Evolutionary conservation across 768 basidiomycete genomes (phyloP).

Genomic region (Phanerochaete sordida): DNA sequence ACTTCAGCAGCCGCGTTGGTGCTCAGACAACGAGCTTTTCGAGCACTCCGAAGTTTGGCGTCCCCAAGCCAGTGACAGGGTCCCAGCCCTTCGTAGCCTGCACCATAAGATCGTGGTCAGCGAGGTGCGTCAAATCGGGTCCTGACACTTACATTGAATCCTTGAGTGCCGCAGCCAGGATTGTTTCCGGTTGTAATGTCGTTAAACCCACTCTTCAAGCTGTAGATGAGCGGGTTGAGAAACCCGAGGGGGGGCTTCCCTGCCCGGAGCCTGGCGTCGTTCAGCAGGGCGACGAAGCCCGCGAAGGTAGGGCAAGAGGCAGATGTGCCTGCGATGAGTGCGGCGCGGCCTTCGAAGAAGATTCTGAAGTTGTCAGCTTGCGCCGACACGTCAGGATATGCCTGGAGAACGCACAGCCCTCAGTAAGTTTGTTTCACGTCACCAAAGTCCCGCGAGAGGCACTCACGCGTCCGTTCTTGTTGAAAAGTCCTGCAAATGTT

Average conservation of each 20-base stretch:
- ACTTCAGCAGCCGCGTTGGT: too few relatives aligned
- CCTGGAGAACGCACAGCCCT: constrained; percentile 29
- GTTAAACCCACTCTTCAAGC: constrained; percentile 26
- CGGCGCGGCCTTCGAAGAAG: constrained; percentile 35
- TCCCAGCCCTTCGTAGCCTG: constrained; percentile 34
- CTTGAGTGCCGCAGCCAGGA: constrained; percentile 35
- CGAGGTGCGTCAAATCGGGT: neutral
- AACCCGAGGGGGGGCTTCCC: constrained; percentile 32
- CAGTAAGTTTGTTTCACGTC: neutral
- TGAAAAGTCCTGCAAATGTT: constrained; percentile 57
- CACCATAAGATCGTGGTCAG: neutral
- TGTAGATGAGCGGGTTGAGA: constrained; percentile 35
- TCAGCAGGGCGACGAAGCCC: constrained; percentile 56
- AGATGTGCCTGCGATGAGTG: constrained; percentile 59
- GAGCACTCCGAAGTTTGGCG: constrained; percentile 30
- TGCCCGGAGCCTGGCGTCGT: constrained; percentile 29
- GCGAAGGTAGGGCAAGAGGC: constrained; percentile 64
- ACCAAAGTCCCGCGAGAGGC: neutral
- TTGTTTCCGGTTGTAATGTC: constrained; percentile 35
- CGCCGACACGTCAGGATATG: constrained; percentile 64
- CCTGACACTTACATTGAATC: constrained; percentile 27
- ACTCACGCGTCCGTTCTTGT: constrained; percentile 54
- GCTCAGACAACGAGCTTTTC: constrained; percentile 17
- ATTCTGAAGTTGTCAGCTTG: constrained; percentile 50
- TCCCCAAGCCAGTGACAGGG: constrained; percentile 31